Evolutionary conservation across 441 rosid species (phyloP).

Genomic region (Erysimum cheiri): DNA sequence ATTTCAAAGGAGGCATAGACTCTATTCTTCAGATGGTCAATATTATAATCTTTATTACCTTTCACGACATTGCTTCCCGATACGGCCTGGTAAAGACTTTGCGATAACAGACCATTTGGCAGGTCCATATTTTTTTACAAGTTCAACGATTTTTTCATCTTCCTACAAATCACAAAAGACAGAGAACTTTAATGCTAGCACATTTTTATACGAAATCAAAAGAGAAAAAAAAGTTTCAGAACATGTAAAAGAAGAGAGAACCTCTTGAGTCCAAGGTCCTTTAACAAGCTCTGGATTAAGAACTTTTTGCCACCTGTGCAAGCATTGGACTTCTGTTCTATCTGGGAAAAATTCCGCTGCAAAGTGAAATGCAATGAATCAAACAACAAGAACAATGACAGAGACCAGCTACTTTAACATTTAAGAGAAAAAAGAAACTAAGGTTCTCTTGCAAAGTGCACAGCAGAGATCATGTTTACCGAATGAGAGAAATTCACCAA

Average conservation of each 20-base stretch:
- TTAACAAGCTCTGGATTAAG: slow-evolving; percentile 96
- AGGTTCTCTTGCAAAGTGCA: slow-evolving; percentile 10
- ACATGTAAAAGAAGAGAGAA: slow-evolving; percentile 34
- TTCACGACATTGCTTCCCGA: slow-evolving; percentile 98
- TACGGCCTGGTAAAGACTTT: slow-evolving; percentile 89
- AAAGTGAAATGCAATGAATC: slow-evolving; percentile 23
- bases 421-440: neutral
- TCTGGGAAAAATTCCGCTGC: slow-evolving; percentile 90
- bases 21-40: slow-evolving; percentile 9
- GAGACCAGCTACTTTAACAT: slow-evolving; percentile 6
- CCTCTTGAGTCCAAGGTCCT: slow-evolving; percentile 99
- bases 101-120: slow-evolving; percentile 97
- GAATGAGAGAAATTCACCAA: neutral
- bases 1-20: slow-evolving; percentile 14
- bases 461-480: neutral
- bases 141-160: slow-evolving; percentile 80
- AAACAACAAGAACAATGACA: slow-evolving; percentile 16
- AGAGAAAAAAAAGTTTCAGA: slow-evolving; percentile 18
- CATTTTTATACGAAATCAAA: slow-evolving; percentile 22
- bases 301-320: slow-evolving; percentile 99
- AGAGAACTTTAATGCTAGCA: slow-evolving; percentile 13
- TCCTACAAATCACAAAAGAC: slow-evolving; percentile 55
- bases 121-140: slow-evolving; percentile 84
- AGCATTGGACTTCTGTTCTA: slow-evolving; percentile 96
- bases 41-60: slow-evolving; percentile 57